Conservation (phyloP, 139 green algal species). For the Pleodorina starrii region DNA sequence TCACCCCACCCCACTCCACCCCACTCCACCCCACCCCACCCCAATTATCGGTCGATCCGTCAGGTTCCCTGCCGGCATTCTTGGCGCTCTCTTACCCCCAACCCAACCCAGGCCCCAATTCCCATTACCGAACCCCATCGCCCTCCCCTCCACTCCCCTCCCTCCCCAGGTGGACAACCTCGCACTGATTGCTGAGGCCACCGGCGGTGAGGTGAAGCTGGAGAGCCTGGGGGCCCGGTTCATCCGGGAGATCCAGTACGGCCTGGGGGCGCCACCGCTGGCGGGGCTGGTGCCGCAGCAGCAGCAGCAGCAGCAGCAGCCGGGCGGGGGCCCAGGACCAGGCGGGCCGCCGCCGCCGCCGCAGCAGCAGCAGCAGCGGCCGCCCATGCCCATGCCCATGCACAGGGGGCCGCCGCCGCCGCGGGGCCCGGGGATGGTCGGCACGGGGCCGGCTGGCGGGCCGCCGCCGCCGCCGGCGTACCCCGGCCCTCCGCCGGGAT, state of each 20-base stretch:
- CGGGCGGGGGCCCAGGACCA: not conserved
- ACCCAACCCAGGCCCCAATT: too few species aligned
- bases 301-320: too few species aligned
- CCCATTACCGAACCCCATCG: too few species aligned
- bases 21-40: too few species aligned
- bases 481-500: not conserved
- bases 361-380: too few species aligned
- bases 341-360: too few species aligned
- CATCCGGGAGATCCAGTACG: constrained; percentile 50
- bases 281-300: constrained; percentile 16
- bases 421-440: too few species aligned
- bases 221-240: constrained; percentile 76
- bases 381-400: not conserved
- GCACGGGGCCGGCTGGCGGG: too few species aligned
- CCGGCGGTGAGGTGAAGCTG: constrained; percentile 74
- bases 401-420: not conserved
- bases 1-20: too few species aligned
- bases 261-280: constrained; percentile 29
- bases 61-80: too few species aligned
- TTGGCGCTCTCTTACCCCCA: too few species aligned
- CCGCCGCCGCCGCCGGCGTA: not conserved
- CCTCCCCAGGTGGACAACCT: constrained; percentile 72
- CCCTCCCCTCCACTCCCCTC: not conserved
- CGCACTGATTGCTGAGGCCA: constrained; percentile 67
- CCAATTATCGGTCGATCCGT: too few species aligned